Evolutionary conservation across 1,139 yeast genomes (phyloP).

Genomic region (Blastobotrys apis): DNA sequence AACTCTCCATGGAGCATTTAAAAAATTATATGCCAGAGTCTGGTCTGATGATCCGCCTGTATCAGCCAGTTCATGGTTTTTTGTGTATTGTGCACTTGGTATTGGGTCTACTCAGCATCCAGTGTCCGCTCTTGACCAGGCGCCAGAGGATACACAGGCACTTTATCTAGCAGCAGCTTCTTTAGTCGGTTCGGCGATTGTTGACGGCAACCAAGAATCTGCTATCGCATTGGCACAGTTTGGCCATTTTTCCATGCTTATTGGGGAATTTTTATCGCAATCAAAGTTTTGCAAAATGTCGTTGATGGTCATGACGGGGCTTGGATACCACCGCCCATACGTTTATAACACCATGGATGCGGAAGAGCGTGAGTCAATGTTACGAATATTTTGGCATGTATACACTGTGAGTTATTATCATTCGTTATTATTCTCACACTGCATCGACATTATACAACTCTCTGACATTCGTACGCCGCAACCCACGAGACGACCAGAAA

Average conservation of each 20-base stretch:
- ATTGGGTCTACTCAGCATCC: constrained; percentile 16
- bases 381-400: constrained; percentile 17
- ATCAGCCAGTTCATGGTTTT: constrained; percentile 13
- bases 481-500: constrained; percentile 6
- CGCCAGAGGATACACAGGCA: constrained; percentile 9
- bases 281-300: constrained; percentile 15
- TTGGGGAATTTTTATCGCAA: constrained; percentile 18
- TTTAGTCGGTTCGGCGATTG: constrained; percentile 16
- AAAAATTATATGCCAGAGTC: constrained; percentile 10
- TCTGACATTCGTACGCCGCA: constrained; percentile 13
- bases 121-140: constrained; percentile 10
- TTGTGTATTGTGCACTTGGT: constrained; percentile 15
- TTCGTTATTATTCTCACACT: constrained; percentile 11
- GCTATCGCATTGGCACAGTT: constrained; percentile 16
- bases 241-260: constrained; percentile 17
- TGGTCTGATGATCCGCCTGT: constrained; percentile 10
- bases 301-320: constrained; percentile 11
- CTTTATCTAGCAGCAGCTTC: constrained; percentile 18
- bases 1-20: constrained; percentile 12
- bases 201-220: constrained; percentile 15
- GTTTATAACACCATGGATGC: background rate
- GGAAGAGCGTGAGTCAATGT: constrained; percentile 5
- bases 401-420: constrained; percentile 16
- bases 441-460: constrained; percentile 7
- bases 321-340: constrained; percentile 15